Base-by-base conservation (phyloP, 2,329 filamentous ascomycete species). In the Fusarium illudens region DNA sequence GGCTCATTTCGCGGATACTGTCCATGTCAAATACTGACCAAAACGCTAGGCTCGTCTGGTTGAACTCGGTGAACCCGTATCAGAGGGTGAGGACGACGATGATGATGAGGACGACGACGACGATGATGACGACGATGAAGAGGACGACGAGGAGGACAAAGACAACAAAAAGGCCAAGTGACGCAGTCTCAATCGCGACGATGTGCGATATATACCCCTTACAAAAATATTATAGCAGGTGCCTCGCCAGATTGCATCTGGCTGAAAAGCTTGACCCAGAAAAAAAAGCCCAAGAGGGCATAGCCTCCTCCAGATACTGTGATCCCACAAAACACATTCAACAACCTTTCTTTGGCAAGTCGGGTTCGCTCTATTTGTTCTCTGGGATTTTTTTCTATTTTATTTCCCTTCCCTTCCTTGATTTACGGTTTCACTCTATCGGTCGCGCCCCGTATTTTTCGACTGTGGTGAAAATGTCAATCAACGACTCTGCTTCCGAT, bases 21-120 rank as follows among this genome's bases (percentile, higher is more conserved):
- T n/a, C 6, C 9, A 11, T 13, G 15, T 29, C 13, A 19, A 20
- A 30, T 55, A 52, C 58, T 73, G 42, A 71, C 57, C 46, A 36
- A 37, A 53, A 17, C 20, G n/a, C 15, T 72, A 88, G 83, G 79
- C 80, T 75, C 90, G 87, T 50, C 82, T 94, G 13, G 86, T 86
- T 72, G 86, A 85, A 20, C 81, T 93, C 17, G 91, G 91, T 4
- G 87, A 92, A 74, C 83, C 84, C 63, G 88, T 95, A 10, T 94
- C 92, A 2, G 92, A 95, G 68, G 90, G 82, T n/a, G 92, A 94
- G 66, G 90, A 90, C 17, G 90, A 89, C 2, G 73, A 73, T 7
- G 73, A 71, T 6, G 58, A 62, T 6, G 60, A 68, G 9, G 60
- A 63, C 17, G 58, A 68, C 10, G 60, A 62, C 4, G 51, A 62